Conservation (phyloP, 23 red algal genomes). For the Gracilaria gracilis region DNA sequence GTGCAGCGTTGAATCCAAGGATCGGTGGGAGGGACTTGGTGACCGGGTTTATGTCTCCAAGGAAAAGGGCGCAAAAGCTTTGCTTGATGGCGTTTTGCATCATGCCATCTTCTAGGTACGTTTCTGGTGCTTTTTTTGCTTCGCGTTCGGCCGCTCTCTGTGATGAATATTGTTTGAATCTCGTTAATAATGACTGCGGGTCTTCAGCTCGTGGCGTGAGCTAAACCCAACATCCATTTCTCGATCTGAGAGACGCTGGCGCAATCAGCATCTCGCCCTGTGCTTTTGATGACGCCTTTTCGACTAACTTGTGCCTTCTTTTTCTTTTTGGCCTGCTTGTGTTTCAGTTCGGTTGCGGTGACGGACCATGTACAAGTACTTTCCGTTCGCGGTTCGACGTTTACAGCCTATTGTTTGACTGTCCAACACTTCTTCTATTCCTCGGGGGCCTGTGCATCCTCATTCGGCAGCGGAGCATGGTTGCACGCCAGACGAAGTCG, state of each 20-base stretch:
- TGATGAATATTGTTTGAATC: constrained; percentile 69
- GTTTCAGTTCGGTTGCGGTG: background rate
- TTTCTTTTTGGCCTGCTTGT: background rate
- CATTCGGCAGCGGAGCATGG: too few relatives aligned
- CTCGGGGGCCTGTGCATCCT: too few relatives aligned
- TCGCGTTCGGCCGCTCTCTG: background rate
- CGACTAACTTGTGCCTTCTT: background rate
- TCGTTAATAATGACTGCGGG: constrained; percentile 72
- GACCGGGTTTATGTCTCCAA: constrained; percentile 56
- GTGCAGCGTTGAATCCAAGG: background rate
- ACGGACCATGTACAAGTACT: background rate
- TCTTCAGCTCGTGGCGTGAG: constrained; percentile 15
- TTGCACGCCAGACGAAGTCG: too few relatives aligned
- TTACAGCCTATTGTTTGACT: background rate
- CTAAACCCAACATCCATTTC: constrained; percentile 29
- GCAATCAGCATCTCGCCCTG: background rate
- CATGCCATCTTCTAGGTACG: constrained; percentile 59
- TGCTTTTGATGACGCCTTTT: background rate
- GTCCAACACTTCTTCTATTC: too few relatives aligned
- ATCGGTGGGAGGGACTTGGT: constrained; percentile 10
- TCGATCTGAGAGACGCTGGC: background rate
- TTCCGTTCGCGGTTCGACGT: background rate
- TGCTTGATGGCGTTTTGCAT: constrained; percentile 57
- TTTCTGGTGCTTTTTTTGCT: background rate
- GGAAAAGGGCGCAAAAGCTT: constrained; percentile 23